Evolutionary conservation across 2,329 filamentous ascomycete genomes (phyloP).

Genomic region (Incumbomyces delicatus): DNA sequence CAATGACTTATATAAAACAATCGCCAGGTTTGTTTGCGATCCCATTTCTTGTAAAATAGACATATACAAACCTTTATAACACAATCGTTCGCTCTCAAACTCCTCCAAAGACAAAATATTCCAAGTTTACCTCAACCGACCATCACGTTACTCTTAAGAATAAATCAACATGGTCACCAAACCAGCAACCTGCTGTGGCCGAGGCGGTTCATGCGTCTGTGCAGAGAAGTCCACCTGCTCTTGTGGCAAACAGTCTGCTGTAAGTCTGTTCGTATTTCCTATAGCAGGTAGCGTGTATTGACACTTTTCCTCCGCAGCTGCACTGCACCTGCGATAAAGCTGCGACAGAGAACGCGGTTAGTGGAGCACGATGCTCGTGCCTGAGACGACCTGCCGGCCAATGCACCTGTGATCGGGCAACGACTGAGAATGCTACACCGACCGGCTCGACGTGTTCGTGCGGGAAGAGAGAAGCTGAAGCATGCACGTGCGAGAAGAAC

Average conservation of each 20-base stretch:
- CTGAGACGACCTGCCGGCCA: conserved; percentile 51
- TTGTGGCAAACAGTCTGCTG: conserved; percentile 77
- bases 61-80: too few species aligned
- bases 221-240: conserved; percentile 61
- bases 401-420: conserved; percentile 70
- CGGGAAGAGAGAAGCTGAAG: conserved; percentile 63
- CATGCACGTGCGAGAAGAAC: conserved; percentile 73
- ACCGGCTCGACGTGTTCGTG: conserved; percentile 61
- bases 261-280: not conserved
- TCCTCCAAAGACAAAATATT: too few species aligned
- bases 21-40: too few species aligned
- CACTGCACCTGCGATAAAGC: conserved; percentile 79
- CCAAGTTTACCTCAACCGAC: too few species aligned
- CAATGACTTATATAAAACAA: too few species aligned
- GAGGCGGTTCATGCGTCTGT: conserved; percentile 47
- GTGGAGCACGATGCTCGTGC: conserved; percentile 72
- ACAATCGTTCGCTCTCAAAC: too few species aligned
- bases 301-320: conserved; percentile 28
- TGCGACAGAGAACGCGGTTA: conserved; percentile 60
- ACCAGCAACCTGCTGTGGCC: conserved; percentile 51
- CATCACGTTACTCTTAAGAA: not conserved
- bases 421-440: conserved; percentile 56
- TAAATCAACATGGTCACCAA: conserved; percentile 32
- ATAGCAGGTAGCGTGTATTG: not conserved
- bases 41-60: too few species aligned